Conservation (phyloP, 1,284 basidiomycete species). For the Naganishia sp. region DNA sequence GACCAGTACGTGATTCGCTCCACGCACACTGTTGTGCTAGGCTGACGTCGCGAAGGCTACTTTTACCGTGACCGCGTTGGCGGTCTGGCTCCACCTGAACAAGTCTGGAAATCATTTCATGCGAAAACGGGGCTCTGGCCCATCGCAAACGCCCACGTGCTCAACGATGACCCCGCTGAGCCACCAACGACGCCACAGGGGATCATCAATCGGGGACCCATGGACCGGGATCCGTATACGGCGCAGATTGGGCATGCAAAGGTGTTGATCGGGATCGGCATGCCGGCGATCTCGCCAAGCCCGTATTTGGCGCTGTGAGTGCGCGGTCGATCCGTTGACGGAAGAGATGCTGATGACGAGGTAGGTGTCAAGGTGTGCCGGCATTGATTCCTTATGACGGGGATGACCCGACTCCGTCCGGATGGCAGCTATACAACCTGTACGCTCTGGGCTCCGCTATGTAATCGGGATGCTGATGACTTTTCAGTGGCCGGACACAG, state of each 20-base stretch:
- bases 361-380: constrained; percentile 19
- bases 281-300: constrained; percentile 18
- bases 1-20: not conserved
- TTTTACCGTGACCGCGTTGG: constrained; percentile 17
- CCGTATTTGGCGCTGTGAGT: constrained; percentile 24
- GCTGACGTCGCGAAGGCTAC: constrained; percentile 10
- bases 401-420: constrained; percentile 8
- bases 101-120: constrained; percentile 6
- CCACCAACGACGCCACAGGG: constrained; percentile 3
- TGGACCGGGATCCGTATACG: constrained; percentile 2
- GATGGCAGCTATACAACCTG: constrained; percentile 11
- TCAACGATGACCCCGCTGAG: not conserved
- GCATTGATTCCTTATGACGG: constrained; percentile 22
- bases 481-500: not conserved
- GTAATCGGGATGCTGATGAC: not conserved
- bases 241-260: constrained; percentile 9
- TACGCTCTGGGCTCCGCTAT: not conserved
- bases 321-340: not conserved
- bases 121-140: constrained; percentile 3
- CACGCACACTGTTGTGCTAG: no score
- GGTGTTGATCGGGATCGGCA: constrained; percentile 11
- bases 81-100: not conserved
- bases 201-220: constrained; percentile 3
- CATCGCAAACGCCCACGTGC: constrained; percentile 11
- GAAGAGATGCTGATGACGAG: not conserved